Evolutionary conservation across 805 yeast genomes (phyloP).

Genomic region (Phaffomyces opuntiae): DNA sequence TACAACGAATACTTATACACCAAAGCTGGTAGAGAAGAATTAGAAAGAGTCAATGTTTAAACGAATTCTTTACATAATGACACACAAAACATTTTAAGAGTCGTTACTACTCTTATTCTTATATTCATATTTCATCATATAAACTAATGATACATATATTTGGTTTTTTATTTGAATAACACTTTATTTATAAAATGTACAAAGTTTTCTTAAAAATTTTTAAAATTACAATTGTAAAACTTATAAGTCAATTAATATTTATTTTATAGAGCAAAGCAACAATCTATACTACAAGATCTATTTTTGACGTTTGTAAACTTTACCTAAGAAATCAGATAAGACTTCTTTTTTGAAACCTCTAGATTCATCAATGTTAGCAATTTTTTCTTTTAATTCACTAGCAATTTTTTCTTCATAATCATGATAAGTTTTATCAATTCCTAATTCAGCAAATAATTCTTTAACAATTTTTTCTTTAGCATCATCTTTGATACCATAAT

Average conservation of each 20-base stretch:
- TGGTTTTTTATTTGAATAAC: neutral
- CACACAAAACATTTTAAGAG: neutral
- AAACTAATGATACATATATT: no score
- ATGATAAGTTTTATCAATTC: conserved; percentile 61
- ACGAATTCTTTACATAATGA: neutral
- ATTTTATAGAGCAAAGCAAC: neutral
- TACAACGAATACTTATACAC: conserved; percentile 93
- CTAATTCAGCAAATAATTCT: conserved; percentile 64
- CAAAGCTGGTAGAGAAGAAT: conserved; percentile 95
- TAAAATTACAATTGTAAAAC: no score
- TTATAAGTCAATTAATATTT: no score
- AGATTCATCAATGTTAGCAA: conserved; percentile 73
- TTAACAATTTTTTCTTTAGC: conserved; percentile 63
- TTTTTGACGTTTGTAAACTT: conserved; percentile 91
- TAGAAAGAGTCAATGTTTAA: conserved; percentile 52
- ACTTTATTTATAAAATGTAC: conserved; percentile 7
- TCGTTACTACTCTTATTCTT: neutral
- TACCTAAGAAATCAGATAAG: conserved; percentile 75
- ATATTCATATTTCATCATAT: conserved; percentile 2
- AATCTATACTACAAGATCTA: conserved; percentile 26
- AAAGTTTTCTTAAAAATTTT: conserved; percentile 1
- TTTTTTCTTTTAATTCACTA: conserved; percentile 52
- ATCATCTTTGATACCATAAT: conserved; percentile 82
- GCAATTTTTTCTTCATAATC: conserved; percentile 81
- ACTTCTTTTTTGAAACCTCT: conserved; percentile 91